A percentile compares a stretch with the other conserved stretches of the same genome.
These are phyloP conservation scores for Phytophthora pinifolia DNA, from an alignment of 352 stramenopile genomes.

Conservation along the genomic window DNA sequence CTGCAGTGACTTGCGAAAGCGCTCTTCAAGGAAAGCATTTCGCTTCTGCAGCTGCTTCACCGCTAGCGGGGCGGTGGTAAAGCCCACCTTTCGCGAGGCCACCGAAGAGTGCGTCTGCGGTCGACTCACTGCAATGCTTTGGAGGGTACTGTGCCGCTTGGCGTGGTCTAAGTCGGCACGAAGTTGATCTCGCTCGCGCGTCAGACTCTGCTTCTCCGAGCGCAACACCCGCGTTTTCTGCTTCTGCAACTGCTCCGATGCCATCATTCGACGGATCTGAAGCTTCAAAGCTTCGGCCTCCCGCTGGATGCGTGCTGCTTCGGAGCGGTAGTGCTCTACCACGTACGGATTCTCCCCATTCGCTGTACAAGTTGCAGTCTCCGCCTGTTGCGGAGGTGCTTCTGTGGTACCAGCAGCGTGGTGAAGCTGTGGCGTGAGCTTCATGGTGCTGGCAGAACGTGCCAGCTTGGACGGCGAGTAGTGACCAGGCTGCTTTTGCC, in stretches of 20 bases:
- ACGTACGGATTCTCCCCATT: constrained; percentile 69
- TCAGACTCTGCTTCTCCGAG: constrained; percentile 50
- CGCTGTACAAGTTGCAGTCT: constrained; percentile 8
- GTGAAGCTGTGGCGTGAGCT: constrained; percentile 16
- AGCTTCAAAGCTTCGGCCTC: constrained; percentile 62
- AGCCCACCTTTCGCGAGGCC: constrained; percentile 7
- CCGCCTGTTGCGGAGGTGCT: background rate
- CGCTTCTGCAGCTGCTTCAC: constrained; percentile 56
- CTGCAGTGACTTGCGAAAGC: constrained; percentile 43
- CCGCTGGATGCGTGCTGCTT: constrained; percentile 53
- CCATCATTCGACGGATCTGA: constrained; percentile 82
- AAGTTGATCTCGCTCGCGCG: constrained; percentile 47
- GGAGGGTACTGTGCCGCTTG: constrained; percentile 22
- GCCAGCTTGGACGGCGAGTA: constrained; percentile 26
- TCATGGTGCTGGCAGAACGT: constrained; percentile 15
- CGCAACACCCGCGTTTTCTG: constrained; percentile 60
- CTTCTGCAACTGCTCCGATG: constrained; percentile 73
- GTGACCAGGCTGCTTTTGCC: constrained; percentile 45
- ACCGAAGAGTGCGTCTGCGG: constrained; percentile 9
- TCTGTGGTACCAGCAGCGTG: constrained; percentile 4
- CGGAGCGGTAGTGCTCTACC: constrained; percentile 54
- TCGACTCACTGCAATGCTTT: constrained; percentile 21
- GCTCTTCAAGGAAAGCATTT: constrained; percentile 65
- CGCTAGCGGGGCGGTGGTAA: constrained; percentile 29
- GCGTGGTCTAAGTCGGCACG: constrained; percentile 45